These are phyloP conservation scores for Pinus albicaulis DNA, from an alignment of 75 land plant genomes.

Conservation along the genomic window DNA sequence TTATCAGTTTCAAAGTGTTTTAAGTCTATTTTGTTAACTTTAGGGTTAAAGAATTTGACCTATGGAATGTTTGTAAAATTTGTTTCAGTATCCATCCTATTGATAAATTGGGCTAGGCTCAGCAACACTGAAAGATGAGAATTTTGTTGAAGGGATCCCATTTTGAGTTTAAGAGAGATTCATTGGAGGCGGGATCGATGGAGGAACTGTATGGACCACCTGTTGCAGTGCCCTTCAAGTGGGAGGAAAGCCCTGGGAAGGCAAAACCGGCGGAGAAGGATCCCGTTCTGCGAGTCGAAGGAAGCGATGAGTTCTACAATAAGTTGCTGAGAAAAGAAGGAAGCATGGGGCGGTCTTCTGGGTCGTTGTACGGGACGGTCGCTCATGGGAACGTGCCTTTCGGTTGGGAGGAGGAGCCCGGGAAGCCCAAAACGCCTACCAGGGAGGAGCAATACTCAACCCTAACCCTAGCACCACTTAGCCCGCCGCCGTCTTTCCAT, in stretches of 20 bases:
- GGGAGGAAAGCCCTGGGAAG: not conserved
- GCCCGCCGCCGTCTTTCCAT: not conserved
- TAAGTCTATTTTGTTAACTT: no score
- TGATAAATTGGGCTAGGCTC: no score
- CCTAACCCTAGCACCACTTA: not conserved
- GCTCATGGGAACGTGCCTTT: not conserved
- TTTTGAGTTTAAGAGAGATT: not conserved
- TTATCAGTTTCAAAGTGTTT: no score
- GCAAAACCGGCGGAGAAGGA: not conserved
- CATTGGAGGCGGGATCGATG: not conserved
- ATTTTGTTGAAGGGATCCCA: not conserved
- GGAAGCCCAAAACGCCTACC: not conserved
- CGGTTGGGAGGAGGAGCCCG: not conserved
- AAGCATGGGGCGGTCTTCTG: not conserved
- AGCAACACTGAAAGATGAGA: not conserved
- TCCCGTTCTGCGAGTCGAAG: not conserved
- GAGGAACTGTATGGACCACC: not conserved
- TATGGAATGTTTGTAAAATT: no score
- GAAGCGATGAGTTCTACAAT: not conserved
- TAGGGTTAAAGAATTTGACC: no score
- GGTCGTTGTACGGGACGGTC: not conserved
- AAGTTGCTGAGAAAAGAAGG: not conserved
- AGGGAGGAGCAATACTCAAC: not conserved
- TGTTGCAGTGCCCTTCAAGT: not conserved
- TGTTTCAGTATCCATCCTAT: no score